phyloP scores from a whole-genome alignment of 208 protist genomes.

The Leishmania mexicana region DNA sequence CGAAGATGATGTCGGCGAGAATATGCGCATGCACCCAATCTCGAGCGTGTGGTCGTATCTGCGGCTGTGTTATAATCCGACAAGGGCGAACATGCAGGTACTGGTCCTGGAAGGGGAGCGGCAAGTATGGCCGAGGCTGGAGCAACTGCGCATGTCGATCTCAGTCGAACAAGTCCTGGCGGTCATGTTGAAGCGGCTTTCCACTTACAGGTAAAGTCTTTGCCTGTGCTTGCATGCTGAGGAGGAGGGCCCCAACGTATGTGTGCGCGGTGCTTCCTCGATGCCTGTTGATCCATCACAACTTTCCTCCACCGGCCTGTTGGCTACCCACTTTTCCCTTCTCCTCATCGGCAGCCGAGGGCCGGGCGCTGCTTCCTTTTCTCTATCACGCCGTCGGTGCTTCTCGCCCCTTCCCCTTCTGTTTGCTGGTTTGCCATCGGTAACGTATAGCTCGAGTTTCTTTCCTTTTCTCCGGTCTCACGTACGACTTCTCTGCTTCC shows the following conservation, averaged over 20 bases:
- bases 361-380: background rate
- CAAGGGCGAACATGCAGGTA: slow-evolving; percentile 16
- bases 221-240: background rate
- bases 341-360: background rate
- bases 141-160: slow-evolving; percentile 43
- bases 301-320: background rate
- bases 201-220: background rate
- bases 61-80: slow-evolving; percentile 25
- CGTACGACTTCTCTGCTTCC: background rate
- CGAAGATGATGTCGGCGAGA: slow-evolving; percentile 24
- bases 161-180: slow-evolving; percentile 42
- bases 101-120: slow-evolving; percentile 39
- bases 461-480: background rate
- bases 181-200: slow-evolving; percentile 35
- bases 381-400: background rate
- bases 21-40: slow-evolving; percentile 24
- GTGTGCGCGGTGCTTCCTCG: background rate
- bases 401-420: background rate
- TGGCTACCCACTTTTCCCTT: background rate
- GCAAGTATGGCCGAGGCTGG: slow-evolving; percentile 46
- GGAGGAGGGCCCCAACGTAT: background rate
- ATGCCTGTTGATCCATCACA: background rate
- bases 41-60: slow-evolving; percentile 16
- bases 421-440: no score
- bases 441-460: background rate